Evolutionary conservation across 2,329 filamentous ascomycete species (phyloP), one percentile per base, ranked within the genome.

Genomic region (Trichoderma cornu-damae): DNA sequence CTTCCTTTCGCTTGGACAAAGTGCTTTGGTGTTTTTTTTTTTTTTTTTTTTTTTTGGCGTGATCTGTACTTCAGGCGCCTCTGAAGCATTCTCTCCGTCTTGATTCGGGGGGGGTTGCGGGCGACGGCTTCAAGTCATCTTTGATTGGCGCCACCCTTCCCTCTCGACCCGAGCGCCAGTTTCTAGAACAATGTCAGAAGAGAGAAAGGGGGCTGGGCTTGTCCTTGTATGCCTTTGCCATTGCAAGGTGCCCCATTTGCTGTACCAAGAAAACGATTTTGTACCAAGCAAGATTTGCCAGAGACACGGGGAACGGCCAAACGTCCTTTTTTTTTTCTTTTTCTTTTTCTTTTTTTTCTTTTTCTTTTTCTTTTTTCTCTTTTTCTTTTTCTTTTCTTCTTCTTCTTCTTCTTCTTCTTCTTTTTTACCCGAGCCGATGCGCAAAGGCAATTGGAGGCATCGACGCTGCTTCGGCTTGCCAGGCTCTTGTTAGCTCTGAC

Each of bases 131-230:
- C 34, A 34, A 18, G 22, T 8, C 26, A 8, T 53, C n/a, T n/a
- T 8, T 53, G 16, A 38, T 43, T 53, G 35, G 50, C 22, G 34
- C 35, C 35, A 16, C 16, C 6, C 2, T 20, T n/a, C 35, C 2
- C 28, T n/a, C 35, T 37, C 46, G 56, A 20, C 49, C 22, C 40
- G 24, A 42, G 14, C 30, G 40, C 14, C 5, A 12, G 40, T 52
- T 58, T 58, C 56, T 50, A 58, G 56, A 58, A 58, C 56, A 4
- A 34, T 44, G 32, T 58, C 40, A 42, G 56, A 58, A 58, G 22
- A 11, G 28, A 30, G 35, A 38, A 42, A 43, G n/a, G n/a, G n/a
- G n/a, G n/a, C 4, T 51, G 37, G n/a, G 34, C 50, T 44, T 16
- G 28, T 16, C 22, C 14, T 35, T 30, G n/a, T 1, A n/a, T 14